phyloP scores from a whole-genome alignment of 2,329 filamentous ascomycete species.

The Macrophomina tecta region DNA sequence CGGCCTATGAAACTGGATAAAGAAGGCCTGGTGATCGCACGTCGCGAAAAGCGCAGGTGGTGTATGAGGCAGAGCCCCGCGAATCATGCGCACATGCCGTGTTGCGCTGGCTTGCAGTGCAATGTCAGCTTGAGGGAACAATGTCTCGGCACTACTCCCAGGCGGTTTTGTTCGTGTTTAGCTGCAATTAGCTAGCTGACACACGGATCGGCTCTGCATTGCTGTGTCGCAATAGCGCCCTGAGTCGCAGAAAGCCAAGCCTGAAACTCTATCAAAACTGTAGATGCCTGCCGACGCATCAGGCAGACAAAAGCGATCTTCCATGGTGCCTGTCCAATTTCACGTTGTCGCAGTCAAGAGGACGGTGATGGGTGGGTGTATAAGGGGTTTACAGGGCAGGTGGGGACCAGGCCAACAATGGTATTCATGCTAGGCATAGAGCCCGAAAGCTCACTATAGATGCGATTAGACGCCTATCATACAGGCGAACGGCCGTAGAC shows the following conservation, averaged over 20 bases:
- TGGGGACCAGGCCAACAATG: neutral
- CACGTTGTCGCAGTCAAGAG: neutral
- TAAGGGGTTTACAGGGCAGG: neutral
- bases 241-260: constrained; percentile 4
- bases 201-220: neutral
- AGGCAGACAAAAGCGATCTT: neutral
- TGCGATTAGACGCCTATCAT: neutral
- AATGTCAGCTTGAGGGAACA: neutral
- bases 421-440: neutral
- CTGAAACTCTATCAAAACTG: constrained; percentile 13
- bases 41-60: neutral
- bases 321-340: neutral
- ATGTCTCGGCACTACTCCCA: neutral
- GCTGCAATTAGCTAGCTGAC: constrained; percentile 1
- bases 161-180: constrained; percentile 11
- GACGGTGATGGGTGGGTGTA: neutral
- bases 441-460: neutral
- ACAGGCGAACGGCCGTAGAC: neutral
- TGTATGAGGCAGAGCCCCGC: neutral
- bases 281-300: constrained; percentile 2
- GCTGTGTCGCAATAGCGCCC: constrained; percentile 6
- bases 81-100: neutral
- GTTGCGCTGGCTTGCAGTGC: neutral
- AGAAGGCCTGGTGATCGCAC: neutral
- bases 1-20: neutral